Base-by-base conservation (phyloP, 2,329 filamentous ascomycete species). In the Exophiala spinifera region DNA sequence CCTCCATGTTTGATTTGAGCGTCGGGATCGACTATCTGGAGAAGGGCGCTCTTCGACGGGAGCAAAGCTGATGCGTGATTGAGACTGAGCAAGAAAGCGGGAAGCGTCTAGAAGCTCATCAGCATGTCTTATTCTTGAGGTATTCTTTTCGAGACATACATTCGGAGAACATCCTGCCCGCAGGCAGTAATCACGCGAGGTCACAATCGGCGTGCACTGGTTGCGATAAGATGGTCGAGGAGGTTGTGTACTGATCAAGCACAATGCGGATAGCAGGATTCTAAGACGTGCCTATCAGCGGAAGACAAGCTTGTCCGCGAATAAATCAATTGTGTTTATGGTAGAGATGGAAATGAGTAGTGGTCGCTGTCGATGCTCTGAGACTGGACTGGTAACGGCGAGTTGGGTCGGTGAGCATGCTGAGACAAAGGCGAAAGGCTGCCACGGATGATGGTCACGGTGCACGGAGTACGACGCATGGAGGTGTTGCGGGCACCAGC, bases 21-120 rank as follows among this genome's bases (percentile, higher is more conserved):
- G 74, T 64, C 70, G 73, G 62, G 72, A 71, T 58, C 75, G 76
- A 65, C 74, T 77, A 67, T 74, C 69, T 46, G 73, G 76, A 66
- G 72, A 76, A 61, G 72, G 66, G 63, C 78, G 71, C 50, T 69
- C 61, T 48, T 75, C 71, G 53, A 83, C 83, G 56, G 81, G 73
- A 69, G 87, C 82, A 74, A 91, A 84, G 63, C 87, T 89, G 66
- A 97, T 79, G 60, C 90, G 87, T 58, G 91, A 95, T 78, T 96
- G 91, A 63, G 91, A 96, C 82, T 97, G 94, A 58, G 91, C 89
- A 66, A 99, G 84, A 72, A 99, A 99, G 65, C 87, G 87, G 63
- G 92, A 97, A 67, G 94, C 94, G 86, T 97, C 94, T 96, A 47
- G 34, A 46, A 59, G 60, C 62, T 54, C 63, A 57, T 64, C 55